Evolutionary conservation across 2,329 filamentous ascomycete genomes (phyloP), one percentile per base, ranked within the genome.

Genomic region (Laburnicola sp.): DNA sequence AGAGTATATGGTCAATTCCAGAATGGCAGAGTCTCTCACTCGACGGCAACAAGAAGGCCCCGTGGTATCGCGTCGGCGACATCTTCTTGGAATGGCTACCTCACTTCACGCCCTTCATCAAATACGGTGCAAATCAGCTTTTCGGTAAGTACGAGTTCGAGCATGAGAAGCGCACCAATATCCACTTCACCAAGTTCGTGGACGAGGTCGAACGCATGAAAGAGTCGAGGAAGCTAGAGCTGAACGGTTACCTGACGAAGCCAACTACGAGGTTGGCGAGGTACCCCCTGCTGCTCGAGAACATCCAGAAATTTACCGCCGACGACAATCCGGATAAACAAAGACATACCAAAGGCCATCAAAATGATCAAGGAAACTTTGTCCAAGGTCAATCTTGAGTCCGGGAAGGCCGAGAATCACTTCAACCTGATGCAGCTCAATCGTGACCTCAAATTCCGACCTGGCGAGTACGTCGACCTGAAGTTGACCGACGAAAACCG

Each of bases 91-190:
- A 96, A 69, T 96, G 86, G 67, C 92, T 93, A 9, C 91, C 92
- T 7, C 87, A 89, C 59, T 99, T 99, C 68, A 88, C 92, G 62
- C 94, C 94, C 0, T 99, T 99, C 70, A 97, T 99, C 69, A 86
- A 88, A 66, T 99, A 99, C 68, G 94, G 94, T 66, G 89, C 93
- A 35, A 96, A 92, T 69, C 94, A 99, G 73, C 79, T 99, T 40
- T 95, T 96, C 71, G 94, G 89, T 62, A 97, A 99, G 73, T 97
- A 93, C 67, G 94, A 97, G 69, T 99, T 97, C 70, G 94, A 99
- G 74, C 94, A 94, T 65, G 94, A 99, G 76, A 90, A 94, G 63
- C 87, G 88, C 11, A 83, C 86, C 50, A 99, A 99, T 65, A 83
- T 86, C 1, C 84, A 83, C 35, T 99, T 99, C 71, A 80, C 87